phyloP scores from a whole-genome alignment of 2,329 filamentous ascomycete species.

The Colletotrichum neosansevieriae region DNA sequence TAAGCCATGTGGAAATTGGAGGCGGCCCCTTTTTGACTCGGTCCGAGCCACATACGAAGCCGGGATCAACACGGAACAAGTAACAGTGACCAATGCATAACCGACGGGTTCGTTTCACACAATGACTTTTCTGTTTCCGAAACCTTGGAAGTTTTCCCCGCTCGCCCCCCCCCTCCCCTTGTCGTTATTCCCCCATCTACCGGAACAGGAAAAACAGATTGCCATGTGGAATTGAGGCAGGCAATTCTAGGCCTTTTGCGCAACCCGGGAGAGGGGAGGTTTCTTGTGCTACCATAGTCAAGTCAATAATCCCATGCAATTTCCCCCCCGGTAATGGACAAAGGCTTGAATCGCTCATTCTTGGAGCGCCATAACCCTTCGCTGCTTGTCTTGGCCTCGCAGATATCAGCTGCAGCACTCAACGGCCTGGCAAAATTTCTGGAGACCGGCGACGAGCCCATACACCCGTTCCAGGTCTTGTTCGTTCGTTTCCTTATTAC shows the following conservation, averaged over 20 bases:
- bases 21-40: neutral
- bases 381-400: constrained; percentile 22
- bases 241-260: neutral
- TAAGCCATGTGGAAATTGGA: neutral
- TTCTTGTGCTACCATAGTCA: neutral
- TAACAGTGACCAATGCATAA: neutral
- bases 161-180: neutral
- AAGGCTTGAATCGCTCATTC: constrained; percentile 22
- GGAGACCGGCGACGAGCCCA: constrained; percentile 26
- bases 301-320: neutral
- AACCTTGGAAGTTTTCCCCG: constrained; percentile 12
- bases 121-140: constrained; percentile 18
- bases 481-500: constrained; percentile 36
- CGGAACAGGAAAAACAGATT: constrained; percentile 17
- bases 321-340: constrained; percentile 3
- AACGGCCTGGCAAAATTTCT: constrained; percentile 29
- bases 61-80: neutral
- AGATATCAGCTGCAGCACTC: constrained; percentile 29
- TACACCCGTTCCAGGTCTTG: constrained; percentile 32
- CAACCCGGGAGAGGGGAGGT: neutral
- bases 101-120: constrained; percentile 20
- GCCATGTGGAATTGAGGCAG: neutral
- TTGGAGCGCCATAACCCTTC: constrained; percentile 30
- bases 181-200: neutral
- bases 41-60: constrained; percentile 16